A percentile compares a stretch with the other conserved stretches of the same genome.
Conservation (phyloP, 1,139 yeast species). For the Kurtzmaniella quercitrusa region DNA sequence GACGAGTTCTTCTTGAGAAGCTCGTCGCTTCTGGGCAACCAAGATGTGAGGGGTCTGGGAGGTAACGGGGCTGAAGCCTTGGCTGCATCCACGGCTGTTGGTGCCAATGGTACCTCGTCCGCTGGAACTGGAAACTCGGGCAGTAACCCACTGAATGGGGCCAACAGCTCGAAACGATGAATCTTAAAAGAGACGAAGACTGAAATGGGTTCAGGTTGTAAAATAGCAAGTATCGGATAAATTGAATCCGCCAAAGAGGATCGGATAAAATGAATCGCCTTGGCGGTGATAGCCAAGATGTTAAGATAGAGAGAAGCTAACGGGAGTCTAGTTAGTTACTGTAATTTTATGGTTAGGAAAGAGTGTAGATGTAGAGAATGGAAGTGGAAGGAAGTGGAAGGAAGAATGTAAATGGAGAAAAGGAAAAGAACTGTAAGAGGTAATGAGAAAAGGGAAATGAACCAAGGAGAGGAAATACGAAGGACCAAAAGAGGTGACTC, state of each 20-base stretch:
- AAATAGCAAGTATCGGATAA: neutral
- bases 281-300: neutral
- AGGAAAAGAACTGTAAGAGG: no score
- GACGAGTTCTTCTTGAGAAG: constrained; percentile 30
- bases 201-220: neutral
- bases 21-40: constrained; percentile 3
- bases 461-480: no score
- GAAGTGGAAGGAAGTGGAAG: neutral
- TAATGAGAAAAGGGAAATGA: no score
- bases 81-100: neutral
- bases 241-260: neutral
- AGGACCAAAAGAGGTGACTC: neutral
- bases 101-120: constrained; percentile 1
- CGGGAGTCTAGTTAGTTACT: neutral
- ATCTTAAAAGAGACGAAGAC: neutral
- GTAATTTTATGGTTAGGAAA: neutral
- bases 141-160: neutral
- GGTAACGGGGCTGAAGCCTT: constrained; percentile 3
- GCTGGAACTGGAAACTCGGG: neutral
- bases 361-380: neutral
- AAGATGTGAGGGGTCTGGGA: constrained; percentile 1
- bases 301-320: neutral
- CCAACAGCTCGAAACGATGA: constrained; percentile 1
- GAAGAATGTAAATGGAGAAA: no score
- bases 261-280: no score